Conservation (phyloP, 306 rosid genomes). For the Lagenaria siceraria region DNA sequence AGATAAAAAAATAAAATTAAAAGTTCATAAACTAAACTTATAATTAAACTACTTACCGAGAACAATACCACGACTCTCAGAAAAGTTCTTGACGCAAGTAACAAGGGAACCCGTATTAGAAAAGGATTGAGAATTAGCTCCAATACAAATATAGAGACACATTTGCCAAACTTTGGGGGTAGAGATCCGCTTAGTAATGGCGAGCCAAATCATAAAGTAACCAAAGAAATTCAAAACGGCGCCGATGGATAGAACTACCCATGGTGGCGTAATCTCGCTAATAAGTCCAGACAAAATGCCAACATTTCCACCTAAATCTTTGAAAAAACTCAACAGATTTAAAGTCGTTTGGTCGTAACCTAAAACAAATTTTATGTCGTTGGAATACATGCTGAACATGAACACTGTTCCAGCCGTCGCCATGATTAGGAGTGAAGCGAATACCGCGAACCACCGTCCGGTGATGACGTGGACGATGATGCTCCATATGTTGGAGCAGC, state of each 20-base stretch:
- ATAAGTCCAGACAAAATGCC: slow-evolving; percentile 10
- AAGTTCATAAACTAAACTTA: no score
- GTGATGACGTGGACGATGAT: neutral
- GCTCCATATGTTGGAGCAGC: neutral
- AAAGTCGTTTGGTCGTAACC: slow-evolving; percentile 11
- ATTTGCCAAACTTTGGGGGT: slow-evolving; percentile 5
- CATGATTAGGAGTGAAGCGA: slow-evolving; percentile 14
- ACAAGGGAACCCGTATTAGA: slow-evolving; percentile 53
- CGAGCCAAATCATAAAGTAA: slow-evolving; percentile 15
- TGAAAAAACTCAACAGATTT: slow-evolving; percentile 2
- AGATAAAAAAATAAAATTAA: no score
- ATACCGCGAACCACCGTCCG: slow-evolving; percentile 15
- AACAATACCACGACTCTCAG: slow-evolving; percentile 52
- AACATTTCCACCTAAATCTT: slow-evolving; percentile 7
- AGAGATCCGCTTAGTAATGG: neutral
- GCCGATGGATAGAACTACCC: slow-evolving; percentile 13
- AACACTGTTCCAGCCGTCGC: neutral
- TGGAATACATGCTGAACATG: slow-evolving; percentile 6
- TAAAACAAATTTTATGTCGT: neutral
- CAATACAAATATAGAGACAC: slow-evolving; percentile 10
- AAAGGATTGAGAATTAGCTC: slow-evolving; percentile 8
- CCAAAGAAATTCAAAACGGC: slow-evolving; percentile 2
- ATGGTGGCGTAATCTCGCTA: slow-evolving; percentile 10
- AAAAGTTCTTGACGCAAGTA: slow-evolving; percentile 64
- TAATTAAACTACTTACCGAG: slow-evolving; percentile 10